Evolutionary conservation across 2,329 filamentous ascomycete species (phyloP), one percentile per base, ranked within the genome.

Genomic region (Lojkania enalia): DNA sequence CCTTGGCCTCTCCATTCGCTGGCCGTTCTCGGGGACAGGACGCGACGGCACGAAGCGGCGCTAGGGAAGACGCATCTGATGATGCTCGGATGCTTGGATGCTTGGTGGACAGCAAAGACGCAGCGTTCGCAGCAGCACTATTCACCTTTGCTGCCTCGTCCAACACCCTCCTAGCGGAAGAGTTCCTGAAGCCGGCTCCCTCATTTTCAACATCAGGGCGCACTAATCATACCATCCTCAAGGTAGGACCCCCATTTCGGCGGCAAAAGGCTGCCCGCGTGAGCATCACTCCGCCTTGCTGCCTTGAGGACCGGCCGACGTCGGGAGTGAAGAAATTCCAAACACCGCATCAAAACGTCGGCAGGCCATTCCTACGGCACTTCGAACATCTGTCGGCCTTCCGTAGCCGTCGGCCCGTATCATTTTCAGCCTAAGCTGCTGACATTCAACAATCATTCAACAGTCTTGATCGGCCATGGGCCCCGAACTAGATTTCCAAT

Each of bases 261-360:
- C 12, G 37, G 25, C 27, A 32, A 15, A 20, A 21, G 13, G 44
- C 41, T 40, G 48, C 27, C 43, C 51, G 48, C 52, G 51, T 54
- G 56, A 49, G 48, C 51, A 39, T 39, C 23, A 39, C 30, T 38
- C 51, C 39, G 41, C 54, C 45, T 52, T 57, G 60, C 37, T 61
- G 60, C 60, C 60, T 63, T 52, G 57, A 42, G 36, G 2, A 39
- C 41, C 39, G 50, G 39, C 49, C 52, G 44, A 47, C 50, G 41
- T 49, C 47, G 57, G 58, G 51, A 48, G 35, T 29, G 11, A 13
- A 35, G n/a, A 6, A 23, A 20, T 44, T 39, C 18, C 36, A 41
- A 41, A 36, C 31, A 32, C 41, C 41, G 18, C 20, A 40, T 44
- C 31, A 13, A 35, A 46, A 23, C 41, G 44, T 16, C 15, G n/a